phyloP scores from a whole-genome alignment of 2,329 filamentous ascomycete genomes.

The Acrodontium crateriforme region DNA sequence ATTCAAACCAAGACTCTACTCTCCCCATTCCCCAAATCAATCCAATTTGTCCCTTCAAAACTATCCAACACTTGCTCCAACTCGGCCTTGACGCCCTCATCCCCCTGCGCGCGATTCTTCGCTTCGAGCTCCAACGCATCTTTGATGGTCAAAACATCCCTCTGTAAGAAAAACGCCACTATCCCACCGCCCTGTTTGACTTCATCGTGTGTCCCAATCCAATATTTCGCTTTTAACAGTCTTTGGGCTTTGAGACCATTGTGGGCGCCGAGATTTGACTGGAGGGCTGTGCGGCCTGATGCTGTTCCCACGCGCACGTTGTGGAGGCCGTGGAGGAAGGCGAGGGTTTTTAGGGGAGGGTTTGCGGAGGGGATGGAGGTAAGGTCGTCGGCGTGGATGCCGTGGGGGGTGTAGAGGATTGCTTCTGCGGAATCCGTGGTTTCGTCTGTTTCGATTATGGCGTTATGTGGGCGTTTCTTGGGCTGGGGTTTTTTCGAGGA shows the following conservation, averaged over 20 bases:
- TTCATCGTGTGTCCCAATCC: conserved; percentile 54
- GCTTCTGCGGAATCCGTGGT: conserved; percentile 34
- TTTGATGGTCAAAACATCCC: conserved; percentile 29
- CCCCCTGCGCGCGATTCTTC: conserved; percentile 12
- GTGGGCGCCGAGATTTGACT: conserved; percentile 49
- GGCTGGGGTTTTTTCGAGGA: background rate
- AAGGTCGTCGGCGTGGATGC: conserved; percentile 37
- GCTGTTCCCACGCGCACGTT: conserved; percentile 38
- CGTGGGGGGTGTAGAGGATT: conserved; percentile 51
- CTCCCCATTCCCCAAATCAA: conserved; percentile 43
- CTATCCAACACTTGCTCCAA: conserved; percentile 20
- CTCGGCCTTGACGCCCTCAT: conserved; percentile 23
- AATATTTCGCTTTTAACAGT: conserved; percentile 43
- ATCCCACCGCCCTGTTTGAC: conserved; percentile 45
- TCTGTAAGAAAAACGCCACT: conserved; percentile 36
- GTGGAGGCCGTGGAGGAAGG: conserved; percentile 50
- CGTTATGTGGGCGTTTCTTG: conserved; percentile 4
- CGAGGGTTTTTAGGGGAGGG: conserved; percentile 39
- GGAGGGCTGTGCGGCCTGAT: conserved; percentile 27
- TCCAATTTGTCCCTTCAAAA: conserved; percentile 33
- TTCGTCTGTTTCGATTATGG: conserved; percentile 8
- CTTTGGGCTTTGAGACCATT: conserved; percentile 46
- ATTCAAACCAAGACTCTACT: conserved; percentile 35
- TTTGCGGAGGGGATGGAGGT: conserved; percentile 28
- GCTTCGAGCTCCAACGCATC: conserved; percentile 36